A percentile compares a stretch with the other conserved stretches of the same genome.
phyloP scores from a whole-genome alignment of 306 rosid species.

The Dryas octopetala region DNA sequence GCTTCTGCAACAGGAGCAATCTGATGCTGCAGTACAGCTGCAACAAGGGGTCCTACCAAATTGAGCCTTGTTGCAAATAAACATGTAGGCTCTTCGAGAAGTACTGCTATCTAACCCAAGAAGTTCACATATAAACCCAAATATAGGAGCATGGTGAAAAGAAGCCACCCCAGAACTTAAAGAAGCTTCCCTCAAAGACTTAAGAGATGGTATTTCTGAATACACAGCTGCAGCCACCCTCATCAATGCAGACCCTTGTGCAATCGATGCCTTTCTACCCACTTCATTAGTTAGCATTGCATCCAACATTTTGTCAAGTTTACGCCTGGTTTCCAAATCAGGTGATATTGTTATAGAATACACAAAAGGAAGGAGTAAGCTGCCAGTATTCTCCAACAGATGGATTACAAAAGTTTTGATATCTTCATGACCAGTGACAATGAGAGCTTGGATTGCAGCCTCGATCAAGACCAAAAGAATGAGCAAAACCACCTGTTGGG shows the following conservation, averaged over 20 bases:
- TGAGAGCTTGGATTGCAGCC: conserved; percentile 70
- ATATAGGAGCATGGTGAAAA: conserved; percentile 80
- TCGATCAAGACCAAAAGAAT: conserved; percentile 69
- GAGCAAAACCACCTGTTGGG: conserved; percentile 88
- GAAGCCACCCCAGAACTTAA: no score
- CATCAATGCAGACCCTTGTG: conserved; percentile 84
- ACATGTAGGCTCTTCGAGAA: conserved; percentile 83
- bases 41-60: conserved; percentile 78
- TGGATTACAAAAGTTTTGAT: conserved; percentile 65
- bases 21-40: conserved; percentile 76
- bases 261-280: conserved; percentile 67
- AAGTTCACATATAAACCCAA: conserved; percentile 69
- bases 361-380: conserved; percentile 85
- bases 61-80: conserved; percentile 80
- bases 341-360: conserved; percentile 57
- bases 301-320: conserved; percentile 60
- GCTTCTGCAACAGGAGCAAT: conserved; percentile 61
- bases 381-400: conserved; percentile 71
- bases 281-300: conserved; percentile 77
- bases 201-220: no score
- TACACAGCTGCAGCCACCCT: no score
- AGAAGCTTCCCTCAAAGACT: no score
- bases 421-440: conserved; percentile 55
- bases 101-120: conserved; percentile 53
- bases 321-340: conserved; percentile 54